phyloP scores from a whole-genome alignment of 1,284 basidiomycete genomes.

The Ganoderma lingzhi region DNA sequence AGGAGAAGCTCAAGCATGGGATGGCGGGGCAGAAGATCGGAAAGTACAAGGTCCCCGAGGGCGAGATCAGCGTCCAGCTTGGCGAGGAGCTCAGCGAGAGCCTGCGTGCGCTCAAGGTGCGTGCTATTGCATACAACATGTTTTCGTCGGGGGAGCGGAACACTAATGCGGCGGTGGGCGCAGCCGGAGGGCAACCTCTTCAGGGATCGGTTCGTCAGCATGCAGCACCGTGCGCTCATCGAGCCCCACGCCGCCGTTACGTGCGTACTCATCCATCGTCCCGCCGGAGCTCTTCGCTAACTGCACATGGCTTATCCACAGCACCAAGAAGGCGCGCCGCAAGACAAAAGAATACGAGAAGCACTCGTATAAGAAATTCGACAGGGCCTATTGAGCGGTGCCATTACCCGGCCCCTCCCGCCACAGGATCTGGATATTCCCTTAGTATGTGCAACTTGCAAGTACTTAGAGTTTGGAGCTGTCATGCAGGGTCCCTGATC shows the following conservation, averaged over 20 bases:
- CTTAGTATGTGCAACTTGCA: background rate
- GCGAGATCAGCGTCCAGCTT: constrained; percentile 84
- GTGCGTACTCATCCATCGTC: constrained; percentile 55
- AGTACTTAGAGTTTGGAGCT: background rate
- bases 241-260: constrained; percentile 79
- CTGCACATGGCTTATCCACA: constrained; percentile 39
- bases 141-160: background rate
- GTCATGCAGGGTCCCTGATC: background rate
- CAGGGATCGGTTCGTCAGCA: constrained; percentile 85
- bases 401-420: background rate
- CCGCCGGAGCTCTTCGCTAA: background rate
- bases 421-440: background rate
- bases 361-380: constrained; percentile 88
- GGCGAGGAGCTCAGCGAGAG: constrained; percentile 93
- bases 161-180: background rate
- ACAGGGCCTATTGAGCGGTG: constrained; percentile 40
- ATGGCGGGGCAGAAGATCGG: constrained; percentile 77
- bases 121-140: constrained; percentile 27
- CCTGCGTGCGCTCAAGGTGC: constrained; percentile 84
- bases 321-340: constrained; percentile 67
- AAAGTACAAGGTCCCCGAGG: constrained; percentile 78
- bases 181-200: constrained; percentile 95
- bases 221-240: constrained; percentile 81
- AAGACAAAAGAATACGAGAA: constrained; percentile 86
- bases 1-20: constrained; percentile 60